A percentile compares a stretch with the other conserved stretches of the same genome.
phyloP scores from a whole-genome alignment of 1,284 basidiomycete genomes.

The Pseudozyma thailandica region DNA sequence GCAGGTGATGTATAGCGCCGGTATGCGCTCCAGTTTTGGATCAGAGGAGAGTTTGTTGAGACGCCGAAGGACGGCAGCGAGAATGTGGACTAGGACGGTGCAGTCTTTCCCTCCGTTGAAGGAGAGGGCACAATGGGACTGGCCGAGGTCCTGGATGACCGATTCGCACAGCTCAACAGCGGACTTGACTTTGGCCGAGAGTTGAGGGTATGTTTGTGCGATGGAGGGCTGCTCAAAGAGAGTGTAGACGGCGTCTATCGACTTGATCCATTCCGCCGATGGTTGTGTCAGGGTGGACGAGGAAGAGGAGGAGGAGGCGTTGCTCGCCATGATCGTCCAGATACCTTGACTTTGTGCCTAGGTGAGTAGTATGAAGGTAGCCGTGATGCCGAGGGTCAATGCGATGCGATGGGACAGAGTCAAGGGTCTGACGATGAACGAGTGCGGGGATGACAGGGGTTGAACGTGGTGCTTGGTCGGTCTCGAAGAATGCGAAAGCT shows the following conservation, averaged over 20 bases:
- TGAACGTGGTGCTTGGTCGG: too few species aligned
- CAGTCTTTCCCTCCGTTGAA: slow-evolving; percentile 98
- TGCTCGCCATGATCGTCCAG: slow-evolving; percentile 17
- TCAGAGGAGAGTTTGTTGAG: slow-evolving; percentile 60
- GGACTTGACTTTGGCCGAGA: slow-evolving; percentile 43
- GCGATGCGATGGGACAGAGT: too few species aligned
- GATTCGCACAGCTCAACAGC: slow-evolving; percentile 57
- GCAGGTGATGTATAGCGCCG: slow-evolving; percentile 87
- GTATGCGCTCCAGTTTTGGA: slow-evolving; percentile 73
- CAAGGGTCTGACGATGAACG: too few species aligned
- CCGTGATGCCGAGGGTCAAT: too few species aligned
- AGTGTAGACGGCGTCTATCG: slow-evolving; percentile 62
- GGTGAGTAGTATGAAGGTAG: too few species aligned
- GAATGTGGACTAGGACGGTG: slow-evolving; percentile 91
- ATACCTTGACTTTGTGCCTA: background rate
- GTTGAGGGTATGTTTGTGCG: slow-evolving; percentile 28
- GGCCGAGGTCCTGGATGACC: slow-evolving; percentile 58
- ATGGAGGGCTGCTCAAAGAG: slow-evolving; percentile 50
- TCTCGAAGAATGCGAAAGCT: too few species aligned
- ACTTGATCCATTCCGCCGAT: slow-evolving; percentile 50
- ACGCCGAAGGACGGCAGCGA: slow-evolving; percentile 76
- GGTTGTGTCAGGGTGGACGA: slow-evolving; percentile 9
- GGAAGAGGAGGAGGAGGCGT: background rate
- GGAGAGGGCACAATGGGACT: slow-evolving; percentile 72
- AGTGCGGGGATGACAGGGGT: too few species aligned